Percentiles rank a stretch among this genome's conserved stretches.
Conservation (phyloP, 495 filamentous ascomycete species). For the Cercophora scortea region DNA sequence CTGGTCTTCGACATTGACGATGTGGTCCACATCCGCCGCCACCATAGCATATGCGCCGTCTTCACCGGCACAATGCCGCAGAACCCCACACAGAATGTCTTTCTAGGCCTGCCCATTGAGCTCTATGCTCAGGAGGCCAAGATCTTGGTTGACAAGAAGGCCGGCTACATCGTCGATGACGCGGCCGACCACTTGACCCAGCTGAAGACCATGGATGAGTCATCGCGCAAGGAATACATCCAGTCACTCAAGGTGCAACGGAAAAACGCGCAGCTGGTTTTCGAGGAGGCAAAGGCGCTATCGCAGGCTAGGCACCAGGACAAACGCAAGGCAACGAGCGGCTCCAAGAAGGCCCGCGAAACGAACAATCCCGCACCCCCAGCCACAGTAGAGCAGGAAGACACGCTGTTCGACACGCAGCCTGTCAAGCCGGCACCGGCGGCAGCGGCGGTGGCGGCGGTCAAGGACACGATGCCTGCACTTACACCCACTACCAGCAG, state of each 20-base stretch:
- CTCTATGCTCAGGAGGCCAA: slow-evolving; percentile 85
- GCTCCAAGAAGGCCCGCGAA: background rate
- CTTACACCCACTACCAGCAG: slow-evolving; percentile 18
- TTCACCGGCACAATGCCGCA: slow-evolving; percentile 84
- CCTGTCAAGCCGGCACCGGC: slow-evolving; percentile 6
- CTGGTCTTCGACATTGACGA: slow-evolving; percentile 81
- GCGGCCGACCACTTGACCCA: slow-evolving; percentile 52
- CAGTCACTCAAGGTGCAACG: slow-evolving; percentile 31
- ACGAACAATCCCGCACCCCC: slow-evolving; percentile 15
- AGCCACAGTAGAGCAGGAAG: slow-evolving; percentile 17
- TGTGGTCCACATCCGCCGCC: slow-evolving; percentile 70
- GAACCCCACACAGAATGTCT: slow-evolving; percentile 89
- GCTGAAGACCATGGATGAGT: slow-evolving; percentile 49
- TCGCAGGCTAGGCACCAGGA: slow-evolving; percentile 23
- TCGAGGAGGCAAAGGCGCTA: slow-evolving; percentile 29
- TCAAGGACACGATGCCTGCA: slow-evolving; percentile 12
- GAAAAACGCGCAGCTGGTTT: slow-evolving; percentile 28
- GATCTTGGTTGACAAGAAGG: slow-evolving; percentile 71
- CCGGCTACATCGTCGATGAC: slow-evolving; percentile 76
- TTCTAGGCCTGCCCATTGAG: slow-evolving; percentile 80
- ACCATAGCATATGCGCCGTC: slow-evolving; percentile 81
- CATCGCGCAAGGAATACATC: slow-evolving; percentile 43
- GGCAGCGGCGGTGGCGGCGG: background rate
- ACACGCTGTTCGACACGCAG: slow-evolving; percentile 37
- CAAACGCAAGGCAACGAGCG: slow-evolving; percentile 14